Conservation (phyloP, 2,329 filamentous ascomycete species). For the Fusarium robinianum region DNA sequence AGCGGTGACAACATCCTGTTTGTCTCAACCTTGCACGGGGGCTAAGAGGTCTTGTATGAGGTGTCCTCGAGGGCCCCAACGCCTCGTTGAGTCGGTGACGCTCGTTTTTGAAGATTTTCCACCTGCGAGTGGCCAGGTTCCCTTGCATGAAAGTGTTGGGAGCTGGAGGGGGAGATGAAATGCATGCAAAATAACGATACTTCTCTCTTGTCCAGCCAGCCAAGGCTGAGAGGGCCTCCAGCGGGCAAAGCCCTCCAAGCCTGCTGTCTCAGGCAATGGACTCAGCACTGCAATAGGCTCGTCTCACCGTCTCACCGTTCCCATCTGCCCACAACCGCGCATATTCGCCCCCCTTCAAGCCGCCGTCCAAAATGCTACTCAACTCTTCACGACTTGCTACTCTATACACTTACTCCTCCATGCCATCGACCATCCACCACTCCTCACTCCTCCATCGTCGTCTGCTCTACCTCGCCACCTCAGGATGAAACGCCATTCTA, state of each 20-base stretch:
- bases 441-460: conserved; percentile 2
- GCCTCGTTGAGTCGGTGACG: conserved; percentile 15
- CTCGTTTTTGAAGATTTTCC: conserved; percentile 24
- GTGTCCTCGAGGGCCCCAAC: conserved; percentile 5
- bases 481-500: conserved; percentile 28
- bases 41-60: conserved; percentile 53
- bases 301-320: conserved; percentile 14
- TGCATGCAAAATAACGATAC: conserved; percentile 18
- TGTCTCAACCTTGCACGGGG: conserved; percentile 94
- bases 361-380: too few relatives aligned
- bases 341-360: too few relatives aligned
- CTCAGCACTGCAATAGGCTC: conserved; percentile 16
- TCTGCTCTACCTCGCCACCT: conserved; percentile 20
- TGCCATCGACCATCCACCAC: too few relatives aligned
- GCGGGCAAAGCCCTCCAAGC: conserved; percentile 12
- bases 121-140: conserved; percentile 19
- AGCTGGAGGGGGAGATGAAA: conserved; percentile 16
- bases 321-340: too few relatives aligned
- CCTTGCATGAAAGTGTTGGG: conserved; percentile 33
- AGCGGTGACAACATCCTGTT: conserved; percentile 87
- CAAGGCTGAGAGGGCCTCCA: too few relatives aligned
- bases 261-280: conserved; percentile 27
- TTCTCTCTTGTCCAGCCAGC: conserved; percentile 4
- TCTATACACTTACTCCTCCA: too few relatives aligned
- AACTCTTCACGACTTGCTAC: too few relatives aligned